Conservation (phyloP, 2,329 filamentous ascomycete species). For the Fusarium torreyae region DNA sequence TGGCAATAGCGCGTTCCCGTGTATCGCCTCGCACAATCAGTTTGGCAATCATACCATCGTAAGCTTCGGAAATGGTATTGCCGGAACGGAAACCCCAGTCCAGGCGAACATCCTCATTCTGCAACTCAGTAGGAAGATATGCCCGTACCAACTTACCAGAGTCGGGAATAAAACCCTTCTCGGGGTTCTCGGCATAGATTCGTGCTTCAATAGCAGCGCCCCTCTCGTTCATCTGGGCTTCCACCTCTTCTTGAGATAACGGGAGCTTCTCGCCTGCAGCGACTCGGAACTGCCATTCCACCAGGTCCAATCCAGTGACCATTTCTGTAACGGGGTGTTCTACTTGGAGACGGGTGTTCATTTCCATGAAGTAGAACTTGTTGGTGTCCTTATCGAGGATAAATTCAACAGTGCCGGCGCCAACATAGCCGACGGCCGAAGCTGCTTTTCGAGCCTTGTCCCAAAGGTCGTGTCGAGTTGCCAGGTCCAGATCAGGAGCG, state of each 20-base stretch:
- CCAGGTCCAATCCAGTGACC: constrained; percentile 80
- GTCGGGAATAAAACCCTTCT: constrained; percentile 92
- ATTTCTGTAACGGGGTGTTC: constrained; percentile 92
- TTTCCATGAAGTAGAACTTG: constrained; percentile 87
- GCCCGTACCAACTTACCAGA: constrained; percentile 91
- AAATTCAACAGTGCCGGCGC: constrained; percentile 91
- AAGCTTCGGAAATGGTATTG: constrained; percentile 92
- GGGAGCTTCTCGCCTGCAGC: constrained; percentile 71
- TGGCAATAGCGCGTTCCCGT: constrained; percentile 85
- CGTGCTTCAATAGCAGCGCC: constrained; percentile 95
- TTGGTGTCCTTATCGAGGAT: constrained; percentile 87
- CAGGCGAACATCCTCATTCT: constrained; percentile 80
- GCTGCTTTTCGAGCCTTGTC: constrained; percentile 76
- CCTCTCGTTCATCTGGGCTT: constrained; percentile 78
- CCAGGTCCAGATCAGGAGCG: constrained; percentile 76
- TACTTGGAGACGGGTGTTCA: constrained; percentile 92
- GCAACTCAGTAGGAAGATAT: constrained; percentile 75
- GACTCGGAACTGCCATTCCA: constrained; percentile 95
- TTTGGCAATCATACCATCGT: constrained; percentile 99
- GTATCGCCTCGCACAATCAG: constrained; percentile 89
- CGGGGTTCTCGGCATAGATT: constrained; percentile 96
- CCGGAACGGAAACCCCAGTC: constrained; percentile 94
- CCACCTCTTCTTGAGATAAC: constrained; percentile 74
- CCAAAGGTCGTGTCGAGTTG: constrained; percentile 74
- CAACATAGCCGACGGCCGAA: constrained; percentile 87